phyloP scores from a whole-genome alignment of 2,329 filamentous ascomycete genomes.

The Aureobasidium vineae region DNA sequence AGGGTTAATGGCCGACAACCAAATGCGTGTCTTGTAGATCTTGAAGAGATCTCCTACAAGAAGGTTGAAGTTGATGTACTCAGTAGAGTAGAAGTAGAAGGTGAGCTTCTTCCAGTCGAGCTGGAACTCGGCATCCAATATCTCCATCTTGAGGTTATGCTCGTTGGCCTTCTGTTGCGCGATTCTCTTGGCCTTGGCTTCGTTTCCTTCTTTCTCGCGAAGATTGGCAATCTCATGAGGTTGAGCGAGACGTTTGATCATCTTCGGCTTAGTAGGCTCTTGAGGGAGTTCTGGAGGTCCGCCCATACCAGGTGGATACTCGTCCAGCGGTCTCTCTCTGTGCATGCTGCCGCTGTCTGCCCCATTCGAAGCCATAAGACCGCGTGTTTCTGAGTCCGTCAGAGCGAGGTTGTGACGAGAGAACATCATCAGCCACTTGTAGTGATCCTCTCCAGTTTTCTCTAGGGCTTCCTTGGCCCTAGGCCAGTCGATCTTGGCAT shows the following conservation, averaged over 20 bases:
- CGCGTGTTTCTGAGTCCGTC: constrained; percentile 23
- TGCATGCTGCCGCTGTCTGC: not conserved
- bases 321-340: constrained; percentile 14
- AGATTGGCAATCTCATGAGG: constrained; percentile 85
- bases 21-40: constrained; percentile 98
- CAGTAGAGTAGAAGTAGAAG: constrained; percentile 97
- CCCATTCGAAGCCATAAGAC: constrained; percentile 61
- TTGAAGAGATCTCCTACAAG: constrained; percentile 98
- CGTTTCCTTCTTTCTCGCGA: constrained; percentile 93
- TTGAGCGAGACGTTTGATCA: constrained; percentile 93
- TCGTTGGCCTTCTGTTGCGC: constrained; percentile 97
- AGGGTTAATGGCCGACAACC: constrained; percentile 99
- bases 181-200: constrained; percentile 94
- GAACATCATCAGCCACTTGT: constrained; percentile 99
- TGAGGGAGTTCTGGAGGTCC: constrained; percentile 19
- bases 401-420: constrained; percentile 47
- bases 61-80: constrained; percentile 99
- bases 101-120: constrained; percentile 99
- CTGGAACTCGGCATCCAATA: constrained; percentile 96
- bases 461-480: constrained; percentile 86
- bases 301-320: constrained; percentile 26
- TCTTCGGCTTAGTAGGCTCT: constrained; percentile 81
- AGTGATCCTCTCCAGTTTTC: constrained; percentile 90
- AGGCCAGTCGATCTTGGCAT: constrained; percentile 83
- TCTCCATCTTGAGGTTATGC: constrained; percentile 95